phyloP scores from a whole-genome alignment of 495 filamentous ascomycete species.

The Darksidea phi region DNA sequence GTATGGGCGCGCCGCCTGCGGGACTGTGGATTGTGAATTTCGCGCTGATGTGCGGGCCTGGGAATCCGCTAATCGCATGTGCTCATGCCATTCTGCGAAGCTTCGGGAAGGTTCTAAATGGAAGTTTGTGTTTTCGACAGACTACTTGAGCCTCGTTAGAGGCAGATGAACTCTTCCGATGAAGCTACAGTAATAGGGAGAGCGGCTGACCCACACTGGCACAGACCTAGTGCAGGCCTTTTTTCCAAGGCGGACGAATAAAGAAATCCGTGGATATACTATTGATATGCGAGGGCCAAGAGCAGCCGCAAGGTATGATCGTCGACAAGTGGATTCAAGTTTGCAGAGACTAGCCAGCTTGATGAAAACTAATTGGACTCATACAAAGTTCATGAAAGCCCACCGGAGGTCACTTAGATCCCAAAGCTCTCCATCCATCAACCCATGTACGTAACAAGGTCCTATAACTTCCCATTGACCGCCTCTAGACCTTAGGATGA shows the following conservation, averaged over 20 bases:
- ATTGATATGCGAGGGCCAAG: background rate
- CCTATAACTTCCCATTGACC: background rate
- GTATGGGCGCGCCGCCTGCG: background rate
- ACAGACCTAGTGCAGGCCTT: background rate
- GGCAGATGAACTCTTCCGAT: background rate
- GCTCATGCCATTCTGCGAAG: background rate
- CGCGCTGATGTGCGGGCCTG: background rate
- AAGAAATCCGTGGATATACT: background rate
- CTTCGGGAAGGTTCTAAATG: background rate
- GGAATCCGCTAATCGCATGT: background rate
- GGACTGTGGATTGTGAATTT: background rate
- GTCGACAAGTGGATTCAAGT: background rate
- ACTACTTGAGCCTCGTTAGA: background rate
- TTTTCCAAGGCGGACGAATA: background rate
- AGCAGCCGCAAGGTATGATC: background rate
- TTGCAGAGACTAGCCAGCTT: background rate
- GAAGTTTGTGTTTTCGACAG: background rate
- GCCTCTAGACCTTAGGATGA: background rate
- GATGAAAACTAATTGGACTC: background rate
- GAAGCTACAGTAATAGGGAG: background rate
- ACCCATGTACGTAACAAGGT: background rate
- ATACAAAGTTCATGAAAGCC: background rate
- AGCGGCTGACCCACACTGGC: background rate
- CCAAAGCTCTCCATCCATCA: background rate
- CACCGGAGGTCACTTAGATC: background rate